Evolutionary conservation across 2,329 filamentous ascomycete genomes (phyloP), one percentile per base, ranked within the genome.

Genomic region (Keithomyces neogunnii): DNA sequence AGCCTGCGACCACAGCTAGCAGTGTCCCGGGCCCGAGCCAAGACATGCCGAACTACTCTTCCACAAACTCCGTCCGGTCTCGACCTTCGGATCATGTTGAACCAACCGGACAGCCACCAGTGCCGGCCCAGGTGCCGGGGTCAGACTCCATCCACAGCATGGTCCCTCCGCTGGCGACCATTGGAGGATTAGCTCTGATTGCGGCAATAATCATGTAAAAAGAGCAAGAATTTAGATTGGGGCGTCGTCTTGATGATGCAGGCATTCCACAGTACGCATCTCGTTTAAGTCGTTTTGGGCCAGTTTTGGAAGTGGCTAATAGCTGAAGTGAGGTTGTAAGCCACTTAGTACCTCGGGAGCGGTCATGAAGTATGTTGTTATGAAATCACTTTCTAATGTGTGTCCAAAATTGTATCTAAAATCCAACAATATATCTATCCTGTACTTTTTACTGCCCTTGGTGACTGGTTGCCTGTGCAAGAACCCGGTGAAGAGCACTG

Each of bases 121-220:
- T 57, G 8, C 64, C 65, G 26, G 64, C 58, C 5, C 59, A 55
- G 29, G 60, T 69, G 2, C 55, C 54, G 5, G 54, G 59, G 4
- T 67, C 66, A 3, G 58, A 59, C 44, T 64, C 63, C 2, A 57
- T 49, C 1, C 57, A 52, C 13, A 56, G 57, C 26, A 54, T 55
- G 3, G 43, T 61, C 13, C 54, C 59, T 5, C 51, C 59, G 3
- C 45, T 67, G 8, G 45, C 52, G 5, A 55, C 49, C 2, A 53
- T 67, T 39, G 55, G 55, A 7, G 57, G 57, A n/a, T 46, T 68
- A 1, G 51, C 63, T 13, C 30, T 67, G 5, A 50, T 65, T 51
- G 62, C 57, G 33, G 57, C 54, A 29, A 56, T 63, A 47, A 58
- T 63, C 11, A 56, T 62, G 48, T 63, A 55, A 44, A 35, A 4